Evolutionary conservation across 2,329 filamentous ascomycete species (phyloP).

Genomic region (Huntiella abstrusa): DNA sequence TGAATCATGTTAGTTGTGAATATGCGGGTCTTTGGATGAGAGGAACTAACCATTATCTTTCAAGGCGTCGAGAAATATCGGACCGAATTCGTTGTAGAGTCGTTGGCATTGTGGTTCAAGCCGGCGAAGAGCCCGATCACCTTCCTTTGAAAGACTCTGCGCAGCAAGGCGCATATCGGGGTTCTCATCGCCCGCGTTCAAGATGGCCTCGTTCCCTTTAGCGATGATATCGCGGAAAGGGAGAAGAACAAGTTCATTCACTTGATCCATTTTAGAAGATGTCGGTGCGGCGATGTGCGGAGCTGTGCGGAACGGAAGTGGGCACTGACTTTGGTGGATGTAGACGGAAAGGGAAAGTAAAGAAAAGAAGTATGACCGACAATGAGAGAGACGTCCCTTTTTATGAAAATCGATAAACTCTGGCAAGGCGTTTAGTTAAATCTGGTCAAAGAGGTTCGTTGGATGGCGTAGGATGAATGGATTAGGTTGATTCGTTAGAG

Average conservation of each 20-base stretch:
- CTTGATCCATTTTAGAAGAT: slow-evolving; percentile 20
- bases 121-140: slow-evolving; percentile 28
- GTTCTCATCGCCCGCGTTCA: slow-evolving; percentile 27
- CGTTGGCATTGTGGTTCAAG: slow-evolving; percentile 33
- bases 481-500: too few relatives aligned
- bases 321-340: background rate
- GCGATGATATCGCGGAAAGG: slow-evolving; percentile 35
- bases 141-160: slow-evolving; percentile 27
- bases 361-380: too few relatives aligned
- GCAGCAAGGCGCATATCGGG: slow-evolving; percentile 30
- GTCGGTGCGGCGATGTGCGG: background rate
- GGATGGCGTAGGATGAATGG: too few relatives aligned
- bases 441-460: too few relatives aligned
- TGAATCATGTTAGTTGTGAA: slow-evolving; percentile 14
- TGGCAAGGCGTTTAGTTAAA: too few relatives aligned
- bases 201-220: slow-evolving; percentile 27
- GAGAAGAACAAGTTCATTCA: slow-evolving; percentile 26
- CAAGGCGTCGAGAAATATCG: slow-evolving; percentile 30
- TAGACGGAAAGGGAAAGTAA: background rate
- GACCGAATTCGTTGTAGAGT: slow-evolving; percentile 28
- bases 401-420: too few relatives aligned
- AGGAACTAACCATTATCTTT: slow-evolving; percentile 31
- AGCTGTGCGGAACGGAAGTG: background rate
- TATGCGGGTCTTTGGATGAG: too few relatives aligned
- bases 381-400: too few relatives aligned